Evolutionary conservation across 306 rosid species (phyloP).

Genomic region (Lupinus albus): DNA sequence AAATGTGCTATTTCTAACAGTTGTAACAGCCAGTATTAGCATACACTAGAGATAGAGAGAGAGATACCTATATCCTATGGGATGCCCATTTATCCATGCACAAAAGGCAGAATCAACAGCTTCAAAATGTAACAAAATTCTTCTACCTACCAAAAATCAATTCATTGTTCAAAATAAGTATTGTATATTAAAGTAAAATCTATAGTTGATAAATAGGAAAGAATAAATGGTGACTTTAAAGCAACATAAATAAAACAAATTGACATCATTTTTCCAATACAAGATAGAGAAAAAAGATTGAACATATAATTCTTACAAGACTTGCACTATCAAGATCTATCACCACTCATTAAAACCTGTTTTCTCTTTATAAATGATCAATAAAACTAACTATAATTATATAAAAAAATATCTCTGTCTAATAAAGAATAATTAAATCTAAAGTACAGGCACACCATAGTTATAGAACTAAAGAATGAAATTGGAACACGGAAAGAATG

Average conservation of each 20-base stretch:
- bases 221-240: slow-evolving; percentile 12
- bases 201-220: not conserved
- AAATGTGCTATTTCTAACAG: too few species aligned
- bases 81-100: slow-evolving; percentile 87
- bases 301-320: not conserved
- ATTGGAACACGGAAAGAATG: slow-evolving; percentile 12
- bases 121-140: slow-evolving; percentile 91
- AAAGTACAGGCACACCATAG: not conserved
- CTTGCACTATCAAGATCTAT: slow-evolving; percentile 20
- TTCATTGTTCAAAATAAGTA: slow-evolving; percentile 20
- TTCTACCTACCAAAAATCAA: slow-evolving; percentile 69
- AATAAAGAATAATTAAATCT: slow-evolving; percentile 2
- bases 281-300: slow-evolving; percentile 15
- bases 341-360: not conserved
- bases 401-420: not conserved
- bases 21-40: not conserved
- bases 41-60: not conserved
- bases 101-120: slow-evolving; percentile 97
- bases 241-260: slow-evolving; percentile 17
- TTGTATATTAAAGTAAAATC: slow-evolving; percentile 3
- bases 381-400: not conserved
- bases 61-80: slow-evolving; percentile 81
- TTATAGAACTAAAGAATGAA: slow-evolving; percentile 26
- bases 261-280: slow-evolving; percentile 7
- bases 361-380: slow-evolving; percentile 1